These are phyloP conservation scores for Wickerhamiella kazuoi DNA, from an alignment of 805 yeast species.

Conservation along the genomic window DNA sequence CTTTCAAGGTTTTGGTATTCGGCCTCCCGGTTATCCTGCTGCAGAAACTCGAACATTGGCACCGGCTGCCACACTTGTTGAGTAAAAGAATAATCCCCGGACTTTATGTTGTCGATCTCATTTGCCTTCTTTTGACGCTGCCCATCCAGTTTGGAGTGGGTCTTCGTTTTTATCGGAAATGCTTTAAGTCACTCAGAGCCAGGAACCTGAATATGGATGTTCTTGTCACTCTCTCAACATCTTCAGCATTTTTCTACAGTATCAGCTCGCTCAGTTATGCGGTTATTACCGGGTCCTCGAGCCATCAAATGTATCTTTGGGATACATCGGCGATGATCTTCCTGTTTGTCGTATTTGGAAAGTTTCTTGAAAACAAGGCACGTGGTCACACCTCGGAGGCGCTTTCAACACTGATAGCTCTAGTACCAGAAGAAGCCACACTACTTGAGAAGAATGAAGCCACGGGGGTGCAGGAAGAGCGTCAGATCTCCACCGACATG, in stretches of 20 bases:
- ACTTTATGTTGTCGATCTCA: constrained; percentile 40
- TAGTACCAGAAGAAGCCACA: constrained; percentile 68
- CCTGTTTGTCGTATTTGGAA: constrained; percentile 72
- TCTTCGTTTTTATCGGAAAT: constrained; percentile 41
- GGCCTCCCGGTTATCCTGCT: constrained; percentile 43
- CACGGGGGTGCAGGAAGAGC: constrained; percentile 11
- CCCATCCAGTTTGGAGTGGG: constrained; percentile 59
- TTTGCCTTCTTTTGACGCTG: constrained; percentile 39
- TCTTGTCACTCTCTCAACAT: constrained; percentile 64
- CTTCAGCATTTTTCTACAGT: constrained; percentile 63
- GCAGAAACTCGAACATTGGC: constrained; percentile 25
- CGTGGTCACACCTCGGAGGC: constrained; percentile 89
- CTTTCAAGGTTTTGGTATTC: constrained; percentile 32
- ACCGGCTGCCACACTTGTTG: constrained; percentile 19
- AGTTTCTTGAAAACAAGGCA: constrained; percentile 79
- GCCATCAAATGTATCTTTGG: constrained; percentile 30
- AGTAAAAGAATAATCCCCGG: constrained; percentile 36
- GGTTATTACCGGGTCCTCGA: constrained; percentile 19
- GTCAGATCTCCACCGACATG: constrained; percentile 50
- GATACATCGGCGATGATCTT: constrained; percentile 79
- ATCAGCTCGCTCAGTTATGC: constrained; percentile 37
- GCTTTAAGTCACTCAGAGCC: constrained; percentile 47
- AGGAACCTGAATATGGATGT: constrained; percentile 84
- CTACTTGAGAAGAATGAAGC: constrained; percentile 23
- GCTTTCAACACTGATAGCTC: constrained; percentile 55